Evolutionary conservation across 352 stramenopile genomes (phyloP).

Genomic region (Phytophthora pini): DNA sequence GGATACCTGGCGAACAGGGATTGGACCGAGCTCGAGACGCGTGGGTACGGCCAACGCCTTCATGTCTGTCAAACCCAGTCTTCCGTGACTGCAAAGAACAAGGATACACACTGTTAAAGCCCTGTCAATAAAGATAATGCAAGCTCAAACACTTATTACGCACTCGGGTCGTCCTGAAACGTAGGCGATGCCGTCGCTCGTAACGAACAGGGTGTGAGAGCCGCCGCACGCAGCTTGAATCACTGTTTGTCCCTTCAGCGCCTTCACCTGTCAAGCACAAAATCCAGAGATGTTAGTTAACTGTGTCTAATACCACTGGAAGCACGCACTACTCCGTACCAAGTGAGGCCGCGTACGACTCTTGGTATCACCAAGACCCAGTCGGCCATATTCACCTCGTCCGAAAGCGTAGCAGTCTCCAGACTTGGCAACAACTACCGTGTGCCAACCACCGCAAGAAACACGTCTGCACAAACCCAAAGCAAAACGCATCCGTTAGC

Average conservation of each 20-base stretch:
- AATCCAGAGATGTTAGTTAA: constrained; percentile 12
- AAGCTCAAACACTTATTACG: constrained; percentile 14
- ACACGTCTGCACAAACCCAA: constrained; percentile 50
- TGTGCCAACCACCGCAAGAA: constrained; percentile 88
- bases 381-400: constrained; percentile 80
- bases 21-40: constrained; percentile 55
- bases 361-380: constrained; percentile 86
- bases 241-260: constrained; percentile 62
- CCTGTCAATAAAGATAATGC: background rate
- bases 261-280: constrained; percentile 49
- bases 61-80: constrained; percentile 62
- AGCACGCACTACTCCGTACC: constrained; percentile 31
- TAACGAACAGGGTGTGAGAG: constrained; percentile 90
- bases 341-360: constrained; percentile 71
- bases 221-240: constrained; percentile 81
- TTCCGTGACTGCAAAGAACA: constrained; percentile 58
- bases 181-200: constrained; percentile 83
- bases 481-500: constrained; percentile 5
- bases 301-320: background rate
- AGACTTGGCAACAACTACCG: constrained; percentile 75
- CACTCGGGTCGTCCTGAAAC: constrained; percentile 87
- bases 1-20: constrained; percentile 74
- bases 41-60: constrained; percentile 63
- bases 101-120: constrained; percentile 7
- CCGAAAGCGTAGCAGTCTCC: constrained; percentile 82